These are phyloP conservation scores for Rhizophagus sp. DNA, from an alignment of 192 early-diverging fungal species.

Conservation along the genomic window DNA sequence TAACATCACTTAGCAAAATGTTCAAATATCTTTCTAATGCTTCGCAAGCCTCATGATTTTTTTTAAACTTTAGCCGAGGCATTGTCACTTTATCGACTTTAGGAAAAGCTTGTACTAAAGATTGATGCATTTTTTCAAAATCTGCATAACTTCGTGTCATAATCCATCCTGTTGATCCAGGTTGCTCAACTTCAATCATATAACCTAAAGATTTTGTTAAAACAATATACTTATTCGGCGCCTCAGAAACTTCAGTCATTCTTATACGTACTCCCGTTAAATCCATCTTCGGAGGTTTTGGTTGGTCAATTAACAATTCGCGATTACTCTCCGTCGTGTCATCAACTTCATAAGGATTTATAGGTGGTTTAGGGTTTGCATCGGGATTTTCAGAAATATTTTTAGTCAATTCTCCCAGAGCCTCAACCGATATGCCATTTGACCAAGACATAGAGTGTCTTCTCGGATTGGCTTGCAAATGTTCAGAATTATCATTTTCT, in stretches of 20 bases:
- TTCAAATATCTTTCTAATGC: constrained; percentile 21
- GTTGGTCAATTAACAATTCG: background rate
- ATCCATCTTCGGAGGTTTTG: background rate
- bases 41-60: constrained; percentile 16
- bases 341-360: background rate
- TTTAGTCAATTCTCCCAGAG: background rate
- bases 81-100: constrained; percentile 25
- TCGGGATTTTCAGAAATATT: background rate
- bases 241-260: constrained; percentile 16
- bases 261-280: constrained; percentile 18
- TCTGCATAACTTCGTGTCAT: constrained; percentile 21
- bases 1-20: constrained; percentile 19
- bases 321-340: background rate
- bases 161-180: constrained; percentile 26
- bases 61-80: constrained; percentile 21
- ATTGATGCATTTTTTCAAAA: constrained; percentile 13
- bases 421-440: background rate
- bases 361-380: background rate
- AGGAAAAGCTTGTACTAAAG: constrained; percentile 12
- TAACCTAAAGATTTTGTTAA: constrained; percentile 1
- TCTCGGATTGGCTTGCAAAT: background rate
- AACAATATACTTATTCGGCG: constrained; percentile 20
- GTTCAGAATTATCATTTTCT: background rate
- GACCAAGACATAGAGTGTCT: background rate
- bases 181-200: constrained; percentile 31